phyloP scores from a whole-genome alignment of 352 stramenopile species.

The Peronospora belbahrii region DNA sequence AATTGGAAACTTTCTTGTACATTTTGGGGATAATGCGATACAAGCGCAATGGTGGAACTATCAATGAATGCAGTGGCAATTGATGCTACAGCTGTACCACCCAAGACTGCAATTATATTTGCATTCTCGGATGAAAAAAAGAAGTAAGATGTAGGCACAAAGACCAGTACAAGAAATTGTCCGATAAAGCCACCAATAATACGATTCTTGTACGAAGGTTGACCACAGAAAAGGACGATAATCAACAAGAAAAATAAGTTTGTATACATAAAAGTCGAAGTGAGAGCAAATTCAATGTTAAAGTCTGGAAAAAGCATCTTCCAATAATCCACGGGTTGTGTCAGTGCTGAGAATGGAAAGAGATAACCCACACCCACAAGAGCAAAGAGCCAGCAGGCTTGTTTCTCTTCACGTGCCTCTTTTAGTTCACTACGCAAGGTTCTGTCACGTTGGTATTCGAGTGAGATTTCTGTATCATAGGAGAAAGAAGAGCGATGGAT shows the following conservation, averaged over 20 bases:
- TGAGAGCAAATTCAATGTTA: slow-evolving; percentile 84
- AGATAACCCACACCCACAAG: slow-evolving; percentile 76
- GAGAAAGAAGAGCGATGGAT: slow-evolving; percentile 27
- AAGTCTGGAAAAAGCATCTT: slow-evolving; percentile 78
- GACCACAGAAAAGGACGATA: slow-evolving; percentile 54
- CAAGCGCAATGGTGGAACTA: slow-evolving; percentile 74
- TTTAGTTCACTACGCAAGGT: slow-evolving; percentile 20
- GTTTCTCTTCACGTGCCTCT: slow-evolving; percentile 37
- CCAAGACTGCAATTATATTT: slow-evolving; percentile 57
- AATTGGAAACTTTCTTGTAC: slow-evolving; percentile 81
- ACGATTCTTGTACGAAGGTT: slow-evolving; percentile 59
- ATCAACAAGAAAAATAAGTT: slow-evolving; percentile 60
- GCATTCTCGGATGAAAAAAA: slow-evolving; percentile 59
- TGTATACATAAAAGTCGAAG: slow-evolving; percentile 79
- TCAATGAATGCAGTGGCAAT: slow-evolving; percentile 78
- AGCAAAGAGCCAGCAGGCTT: slow-evolving; percentile 56
- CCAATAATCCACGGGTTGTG: slow-evolving; percentile 86
- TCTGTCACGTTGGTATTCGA: slow-evolving; percentile 26
- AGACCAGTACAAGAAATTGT: slow-evolving; percentile 59
- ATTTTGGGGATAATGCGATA: slow-evolving; percentile 68
- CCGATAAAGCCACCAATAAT: slow-evolving; percentile 77
- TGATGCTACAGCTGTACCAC: slow-evolving; percentile 52
- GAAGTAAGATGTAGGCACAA: slow-evolving; percentile 73
- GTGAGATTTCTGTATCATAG: slow-evolving; percentile 24
- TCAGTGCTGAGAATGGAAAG: slow-evolving; percentile 84